Evolutionary conservation across 768 basidiomycete species (phyloP).

Genomic region (Pisolithus orientalis): DNA sequence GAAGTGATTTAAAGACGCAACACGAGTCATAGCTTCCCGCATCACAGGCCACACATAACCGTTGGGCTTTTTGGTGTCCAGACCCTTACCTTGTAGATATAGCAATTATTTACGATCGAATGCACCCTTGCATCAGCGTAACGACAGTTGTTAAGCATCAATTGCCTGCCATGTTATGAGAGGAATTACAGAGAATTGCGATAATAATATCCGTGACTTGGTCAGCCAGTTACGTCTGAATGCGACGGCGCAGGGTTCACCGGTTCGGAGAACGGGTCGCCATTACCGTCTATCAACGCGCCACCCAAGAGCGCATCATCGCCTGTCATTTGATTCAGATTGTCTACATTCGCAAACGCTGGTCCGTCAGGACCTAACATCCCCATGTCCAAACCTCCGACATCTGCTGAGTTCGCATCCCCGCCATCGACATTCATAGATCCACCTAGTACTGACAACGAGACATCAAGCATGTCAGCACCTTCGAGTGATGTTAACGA

Average conservation of each 20-base stretch:
- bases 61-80: too few relatives aligned
- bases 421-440: conserved; percentile 31
- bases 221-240: conserved; percentile 9
- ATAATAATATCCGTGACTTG: not conserved
- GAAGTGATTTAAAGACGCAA: conserved; percentile 23
- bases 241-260: conserved; percentile 15
- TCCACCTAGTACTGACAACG: not conserved
- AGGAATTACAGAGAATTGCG: not conserved
- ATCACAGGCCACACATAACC: not conserved
- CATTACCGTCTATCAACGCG: conserved; percentile 50
- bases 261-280: conserved; percentile 50
- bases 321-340: conserved; percentile 51
- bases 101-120: too few relatives aligned
- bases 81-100: too few relatives aligned
- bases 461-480: conserved; percentile 13
- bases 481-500: conserved; percentile 39
- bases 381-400: conserved; percentile 56
- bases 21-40: not conserved
- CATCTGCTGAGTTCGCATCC: conserved; percentile 24
- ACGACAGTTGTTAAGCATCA: not conserved
- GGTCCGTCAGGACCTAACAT: conserved; percentile 61
- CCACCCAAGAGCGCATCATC: conserved; percentile 53
- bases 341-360: conserved; percentile 44
- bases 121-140: too few relatives aligned
- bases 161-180: not conserved